Evolutionary conservation across 306 rosid genomes (phyloP).

Genomic region (Glycine soja): DNA sequence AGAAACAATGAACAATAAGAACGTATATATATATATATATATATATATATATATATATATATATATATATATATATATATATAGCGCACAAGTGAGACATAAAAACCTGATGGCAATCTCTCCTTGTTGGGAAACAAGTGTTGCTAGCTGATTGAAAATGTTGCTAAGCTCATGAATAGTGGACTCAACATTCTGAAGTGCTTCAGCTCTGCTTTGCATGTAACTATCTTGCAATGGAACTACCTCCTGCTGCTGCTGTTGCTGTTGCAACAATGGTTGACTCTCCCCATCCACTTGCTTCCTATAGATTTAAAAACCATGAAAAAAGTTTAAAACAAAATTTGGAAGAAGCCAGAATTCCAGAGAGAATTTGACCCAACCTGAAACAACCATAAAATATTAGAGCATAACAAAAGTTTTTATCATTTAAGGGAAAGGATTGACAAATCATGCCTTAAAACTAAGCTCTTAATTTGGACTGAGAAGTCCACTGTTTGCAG

Average conservation of each 20-base stretch:
- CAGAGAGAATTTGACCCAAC: constrained; percentile 27
- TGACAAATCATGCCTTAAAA: too few species aligned
- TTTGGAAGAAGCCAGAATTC: constrained; percentile 7
- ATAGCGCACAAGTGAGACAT: constrained; percentile 37
- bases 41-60: too few species aligned
- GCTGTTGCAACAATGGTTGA: constrained; percentile 73
- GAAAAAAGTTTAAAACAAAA: background rate
- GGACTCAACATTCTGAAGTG: constrained; percentile 96
- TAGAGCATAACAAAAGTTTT: constrained; percentile 7
- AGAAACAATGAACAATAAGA: background rate
- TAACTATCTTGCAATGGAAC: constrained; percentile 90
- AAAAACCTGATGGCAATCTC: constrained; percentile 93
- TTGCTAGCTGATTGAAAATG: constrained; percentile 93
- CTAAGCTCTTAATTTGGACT: background rate
- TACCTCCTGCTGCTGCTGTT: constrained; percentile 69
- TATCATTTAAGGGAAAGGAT: background rate
- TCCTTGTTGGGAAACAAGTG: constrained; percentile 97
- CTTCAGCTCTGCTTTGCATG: constrained; percentile 99
- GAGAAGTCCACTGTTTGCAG: background rate
- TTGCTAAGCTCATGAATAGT: constrained; percentile 94
- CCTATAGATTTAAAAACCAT: constrained; percentile 52
- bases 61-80: background rate
- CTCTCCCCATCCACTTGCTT: constrained; percentile 80
- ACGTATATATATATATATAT: background rate
- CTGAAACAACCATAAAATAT: background rate